Evolutionary conservation across 495 filamentous ascomycete genomes (phyloP), one percentile per base, ranked within the genome.

Genomic region (Hypomontagnella monticulosa): DNA sequence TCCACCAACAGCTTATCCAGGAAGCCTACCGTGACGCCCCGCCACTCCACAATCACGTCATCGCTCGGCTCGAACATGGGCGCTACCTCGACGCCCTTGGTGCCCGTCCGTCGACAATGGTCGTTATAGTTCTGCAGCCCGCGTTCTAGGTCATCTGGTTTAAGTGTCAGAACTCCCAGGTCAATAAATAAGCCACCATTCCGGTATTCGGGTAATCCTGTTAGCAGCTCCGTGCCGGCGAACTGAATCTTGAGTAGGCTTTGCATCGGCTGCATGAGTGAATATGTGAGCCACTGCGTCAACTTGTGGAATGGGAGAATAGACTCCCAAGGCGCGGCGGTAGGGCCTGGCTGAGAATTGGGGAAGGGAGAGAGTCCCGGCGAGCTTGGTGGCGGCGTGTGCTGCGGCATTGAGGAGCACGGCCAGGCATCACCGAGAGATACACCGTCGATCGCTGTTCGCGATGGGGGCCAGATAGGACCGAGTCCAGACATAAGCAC

Each of bases 251-350:
- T 82, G 52, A 95, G 83, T 3, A 97, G 75, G 62, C 86, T 91
- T 19, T 86, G 83, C 86, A 97, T 95, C 0, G 93, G 93, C 12
- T 92, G 90, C 85, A 93, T 92, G 23, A 97, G 79, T 15, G 92
- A 96, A 76, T 96, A 97, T 4, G 89, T 87, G 52, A 94, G 87
- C 92, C 92, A 96, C 67, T 96, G 92, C 0, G 92, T 93, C 23
- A 94, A 85, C 70, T 96, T 96, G 79, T 96, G 92, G 84, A 97
- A 96, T 0, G 96, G 94, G 5, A 97, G 88, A 65, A 99, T 97
- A 68, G 85, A 90, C 72, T 99, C 94, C 96, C 95, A 98, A 0
- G 88, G 83, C 30, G 88, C 84, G 9, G 88, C 84, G 15, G 57
- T 67, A 62, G 37, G 71, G 57, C 43, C 73, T 44, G 54, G 65